Evolutionary conservation across 441 rosid species (phyloP), one percentile per base, ranked within the genome.

Genomic region (Kokia cookei): DNA sequence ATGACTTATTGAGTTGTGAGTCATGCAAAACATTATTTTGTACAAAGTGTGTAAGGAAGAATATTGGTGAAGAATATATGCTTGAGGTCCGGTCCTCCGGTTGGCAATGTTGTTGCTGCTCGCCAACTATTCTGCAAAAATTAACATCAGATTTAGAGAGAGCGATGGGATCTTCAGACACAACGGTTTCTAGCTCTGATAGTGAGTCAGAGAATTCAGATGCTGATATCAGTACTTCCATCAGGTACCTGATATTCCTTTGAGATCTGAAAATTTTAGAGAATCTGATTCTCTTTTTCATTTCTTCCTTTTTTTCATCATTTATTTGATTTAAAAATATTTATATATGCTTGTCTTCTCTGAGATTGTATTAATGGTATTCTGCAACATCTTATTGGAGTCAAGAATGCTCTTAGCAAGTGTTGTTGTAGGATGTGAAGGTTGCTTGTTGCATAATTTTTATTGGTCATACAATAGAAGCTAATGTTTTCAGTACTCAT

Each of bases 81-180:
- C 79, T 85, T 71, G 86, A 84, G 86, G 86, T 74, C 74, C 91
- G 81, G 79, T 80, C 86, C 79, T 86, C 91, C 74, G 89, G 92
- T 53, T 97, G 99, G 99, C 83, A 86, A 75, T 94, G 99, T 78
- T 93, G 91, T 72, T 81, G 87, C 75, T 97, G 99, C 86, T 85
- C 80, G 82, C 98, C 99, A 32, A 87, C 83, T 79, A 88, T 89
- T 73, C 73, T 97, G 81, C 86, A 85, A 78, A 84, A 77, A 78
- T 81, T 97, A 85, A 87, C 88, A 12, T 77, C 77, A 73, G 92
- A 93, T 73, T 74, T 94, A 81, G 96, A 88, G 86, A 89, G 84
- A 82, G 99, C 99, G 67, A 61, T 90, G 82, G 86, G 76, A 50
- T 85, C 83, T 69, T 84, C 60, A 68, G 88, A 83, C 65, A 24